phyloP scores from a whole-genome alignment of 73 alveolate genomes.

The Paramecium sexaurelia region DNA sequence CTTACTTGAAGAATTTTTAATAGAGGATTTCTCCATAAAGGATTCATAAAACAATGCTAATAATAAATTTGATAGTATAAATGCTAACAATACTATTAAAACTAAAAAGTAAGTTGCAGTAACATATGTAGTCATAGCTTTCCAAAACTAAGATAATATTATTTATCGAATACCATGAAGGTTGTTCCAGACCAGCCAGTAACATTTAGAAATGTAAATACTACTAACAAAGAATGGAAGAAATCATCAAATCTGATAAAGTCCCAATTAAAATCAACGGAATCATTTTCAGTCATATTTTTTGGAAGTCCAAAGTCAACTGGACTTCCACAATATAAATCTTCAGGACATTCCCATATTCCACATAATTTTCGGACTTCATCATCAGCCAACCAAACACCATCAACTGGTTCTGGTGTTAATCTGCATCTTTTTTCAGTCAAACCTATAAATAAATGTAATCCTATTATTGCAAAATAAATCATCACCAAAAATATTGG shows the following conservation, averaged over 20 bases:
- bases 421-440: slow-evolving; percentile 59
- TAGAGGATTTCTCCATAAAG: background rate
- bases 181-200: slow-evolving; percentile 68
- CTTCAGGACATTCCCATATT: slow-evolving; percentile 26
- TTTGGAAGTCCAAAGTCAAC: slow-evolving; percentile 59
- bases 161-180: background rate
- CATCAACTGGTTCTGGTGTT: slow-evolving; percentile 58
- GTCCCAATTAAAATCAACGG: background rate
- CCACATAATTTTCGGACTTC: background rate
- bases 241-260: slow-evolving; percentile 47
- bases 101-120: slow-evolving; percentile 12
- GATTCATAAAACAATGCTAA: slow-evolving; percentile 43
- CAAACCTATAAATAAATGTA: slow-evolving; percentile 54
- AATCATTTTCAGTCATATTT: background rate
- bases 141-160: background rate
- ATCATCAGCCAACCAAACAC: slow-evolving; percentile 40
- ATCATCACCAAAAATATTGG: slow-evolving; percentile 58
- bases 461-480: slow-evolving; percentile 60
- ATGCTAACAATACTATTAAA: slow-evolving; percentile 25
- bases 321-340: slow-evolving; percentile 54
- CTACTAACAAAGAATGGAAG: slow-evolving; percentile 43
- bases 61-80: slow-evolving; percentile 27
- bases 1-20: background rate
- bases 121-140: slow-evolving; percentile 29
- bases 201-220: slow-evolving; percentile 59